Base-by-base conservation (phyloP, 768 basidiomycete species). In the Chalciporus piperatus region DNA sequence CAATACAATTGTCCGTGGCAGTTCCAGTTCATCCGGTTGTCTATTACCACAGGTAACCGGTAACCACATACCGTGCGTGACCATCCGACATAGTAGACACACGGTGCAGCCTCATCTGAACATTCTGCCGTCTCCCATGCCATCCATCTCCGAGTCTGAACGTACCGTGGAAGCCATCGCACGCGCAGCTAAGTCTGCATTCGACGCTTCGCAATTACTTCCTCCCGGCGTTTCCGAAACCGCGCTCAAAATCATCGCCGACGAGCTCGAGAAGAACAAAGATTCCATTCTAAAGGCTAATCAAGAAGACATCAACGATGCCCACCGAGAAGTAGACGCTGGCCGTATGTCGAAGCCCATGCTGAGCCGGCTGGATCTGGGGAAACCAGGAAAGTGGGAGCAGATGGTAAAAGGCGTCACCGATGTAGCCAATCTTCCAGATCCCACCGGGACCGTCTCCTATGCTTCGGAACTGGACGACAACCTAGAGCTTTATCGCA, bases 401-500 rank as follows among this genome's bases (percentile, higher is more conserved):
- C 82, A 89, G 0, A 96, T 98, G 92, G 76, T 98, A 6, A 83
- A 91, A 56, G 97, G 97, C 14, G 79, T 98, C 35, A 63, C 79
- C 10, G 94, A 97, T 61, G 96, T 99, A 19, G 91, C 91, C 27
- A 69, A 73, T 8, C 81, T 99, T 28, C 84, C 86, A 0, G 89
- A 93, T 67, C 96, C 97, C 3, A 94, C 85, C 4, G 95, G 92
- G 6, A 73, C 78, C 35, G 83, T 97, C 17, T 81, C 88, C 0
- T 98, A 97, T 68, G 93, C 97, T 1, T 84, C 83, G n/a, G 81
- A 91, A 61, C 76, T 99, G 32, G 94, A 94, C 63, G 89, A 93
- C 50, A 79, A 74, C 0, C 76, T 98, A 19, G 90, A 97, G 58
- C 79, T 99, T 3, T 92, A 96, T 70, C 84, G 93, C 27, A 89